Conservation (phyloP, 208 protist species). For the Wallacemonas sp. region DNA sequence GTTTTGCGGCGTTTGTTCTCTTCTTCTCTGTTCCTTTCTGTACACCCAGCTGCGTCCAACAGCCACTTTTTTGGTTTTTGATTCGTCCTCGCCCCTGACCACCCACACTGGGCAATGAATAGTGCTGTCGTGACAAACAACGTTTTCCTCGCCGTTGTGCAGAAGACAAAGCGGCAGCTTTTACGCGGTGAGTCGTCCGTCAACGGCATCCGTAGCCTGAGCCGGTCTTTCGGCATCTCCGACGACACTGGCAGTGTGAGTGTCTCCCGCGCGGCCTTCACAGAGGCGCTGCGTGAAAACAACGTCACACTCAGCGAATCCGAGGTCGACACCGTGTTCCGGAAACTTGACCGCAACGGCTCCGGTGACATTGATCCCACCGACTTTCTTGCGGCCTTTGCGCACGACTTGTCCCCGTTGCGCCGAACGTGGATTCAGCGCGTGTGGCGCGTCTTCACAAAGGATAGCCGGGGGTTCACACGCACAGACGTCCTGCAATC, state of each 20-base stretch:
- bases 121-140: conserved; percentile 29
- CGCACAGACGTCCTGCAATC: conserved; percentile 37
- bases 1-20: no score
- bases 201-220: conserved; percentile 79
- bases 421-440: conserved; percentile 61
- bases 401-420: conserved; percentile 39
- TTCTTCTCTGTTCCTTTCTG: no score
- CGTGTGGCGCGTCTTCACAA: conserved; percentile 52
- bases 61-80: not conserved
- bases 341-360: conserved; percentile 59
- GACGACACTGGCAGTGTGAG: conserved; percentile 52
- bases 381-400: conserved; percentile 71
- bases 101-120: no score
- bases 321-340: conserved; percentile 60
- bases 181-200: conserved; percentile 30
- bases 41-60: no score
- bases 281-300: conserved; percentile 31
- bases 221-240: conserved; percentile 60
- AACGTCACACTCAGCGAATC: conserved; percentile 40
- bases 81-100: no score
- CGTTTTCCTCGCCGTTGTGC: conserved; percentile 34
- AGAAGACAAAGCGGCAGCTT: conserved; percentile 63
- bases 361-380: conserved; percentile 54
- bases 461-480: conserved; percentile 38
- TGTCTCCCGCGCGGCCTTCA: conserved; percentile 39